Conservation (phyloP, 2,329 filamentous ascomycete genomes). For the Annulohypoxylon truncatum region DNA sequence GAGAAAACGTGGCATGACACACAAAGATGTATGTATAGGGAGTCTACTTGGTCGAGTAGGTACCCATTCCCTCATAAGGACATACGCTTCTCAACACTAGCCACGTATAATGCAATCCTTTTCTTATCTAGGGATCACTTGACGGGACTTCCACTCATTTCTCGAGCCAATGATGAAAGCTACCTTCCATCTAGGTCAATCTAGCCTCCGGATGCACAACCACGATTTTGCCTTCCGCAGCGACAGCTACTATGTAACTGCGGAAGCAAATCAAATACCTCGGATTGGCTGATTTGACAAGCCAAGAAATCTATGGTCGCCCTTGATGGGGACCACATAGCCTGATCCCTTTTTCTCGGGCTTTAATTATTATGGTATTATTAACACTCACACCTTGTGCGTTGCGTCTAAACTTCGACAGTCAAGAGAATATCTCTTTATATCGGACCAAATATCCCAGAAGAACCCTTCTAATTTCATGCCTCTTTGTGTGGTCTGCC, state of each 20-base stretch:
- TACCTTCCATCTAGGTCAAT: conserved; percentile 35
- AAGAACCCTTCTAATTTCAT: not conserved
- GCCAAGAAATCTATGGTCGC: conserved; percentile 31
- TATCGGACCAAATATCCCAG: not conserved
- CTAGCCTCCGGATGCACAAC: conserved; percentile 27
- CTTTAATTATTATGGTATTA: not conserved
- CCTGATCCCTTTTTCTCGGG: not conserved
- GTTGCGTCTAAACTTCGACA: not conserved
- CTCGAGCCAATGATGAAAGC: conserved; percentile 27
- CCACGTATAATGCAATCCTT: conserved; percentile 6
- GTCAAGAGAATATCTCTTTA: not conserved
- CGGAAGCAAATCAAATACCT: conserved; percentile 24
- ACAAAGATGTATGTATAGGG: conserved; percentile 21
- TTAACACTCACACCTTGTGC: not conserved
- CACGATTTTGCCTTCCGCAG: conserved; percentile 26
- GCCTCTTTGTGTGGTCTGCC: not conserved
- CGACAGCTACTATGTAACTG: conserved; percentile 23
- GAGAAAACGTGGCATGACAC: conserved; percentile 38
- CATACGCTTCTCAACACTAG: conserved; percentile 13
- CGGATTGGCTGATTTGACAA: conserved; percentile 29
- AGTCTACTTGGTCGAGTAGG: conserved; percentile 15
- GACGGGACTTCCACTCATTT: conserved; percentile 21
- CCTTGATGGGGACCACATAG: conserved; percentile 13
- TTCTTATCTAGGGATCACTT: conserved; percentile 13
- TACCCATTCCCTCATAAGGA: conserved; percentile 10